Base-by-base conservation (phyloP, 768 basidiomycete genomes). In the Rhizopogon vinicolor region DNA sequence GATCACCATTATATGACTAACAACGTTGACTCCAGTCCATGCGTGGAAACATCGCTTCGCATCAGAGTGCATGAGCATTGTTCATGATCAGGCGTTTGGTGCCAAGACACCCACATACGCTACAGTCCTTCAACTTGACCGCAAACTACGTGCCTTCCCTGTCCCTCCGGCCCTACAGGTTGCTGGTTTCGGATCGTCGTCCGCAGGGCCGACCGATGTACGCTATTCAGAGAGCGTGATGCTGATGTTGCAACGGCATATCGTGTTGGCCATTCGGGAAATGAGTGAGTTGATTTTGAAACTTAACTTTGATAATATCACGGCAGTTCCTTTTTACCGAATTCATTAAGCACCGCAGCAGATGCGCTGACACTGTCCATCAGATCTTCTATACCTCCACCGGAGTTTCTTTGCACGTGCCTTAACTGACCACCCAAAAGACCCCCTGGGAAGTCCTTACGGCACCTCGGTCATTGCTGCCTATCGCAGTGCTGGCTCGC, bases 351-450 rank as follows among this genome's bases (percentile, higher is more conserved):
- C 6, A 4, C 43, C 52, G 55, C 28, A 51, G 44, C 51, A 42
- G 18, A 48, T 31, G 31, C 25, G 44, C 57, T 70, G 53, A 70
- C 59, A 53, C 45, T 43, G 50, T 56, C 28, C 16, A 51, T 33
- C 48, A 87, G 86, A 85, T 68, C 75, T 87, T 35, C 72, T 88
- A 16, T 88, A 87, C 67, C 73, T 88, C 39, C 86, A 88, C 62
- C 78, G 86, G 59, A 84, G 83, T 65, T 88, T 87, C 72, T 87
- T 88, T 59, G 86, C 86, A 25, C 78, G 84, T 43, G 86, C 86
- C 3, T 79, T 88, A 55, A 84, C 80, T 62, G 86, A 88, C 63
- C 83, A 85, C 64, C 85, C 86, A 33, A 85, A 85, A 63, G 86
- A 88, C 62, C 86, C 86, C 28, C 74, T 88, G 35, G 85, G 85